These are phyloP conservation scores for Phytopythium chamaehyphon DNA, from an alignment of 352 stramenopile species.

Conservation along the genomic window DNA sequence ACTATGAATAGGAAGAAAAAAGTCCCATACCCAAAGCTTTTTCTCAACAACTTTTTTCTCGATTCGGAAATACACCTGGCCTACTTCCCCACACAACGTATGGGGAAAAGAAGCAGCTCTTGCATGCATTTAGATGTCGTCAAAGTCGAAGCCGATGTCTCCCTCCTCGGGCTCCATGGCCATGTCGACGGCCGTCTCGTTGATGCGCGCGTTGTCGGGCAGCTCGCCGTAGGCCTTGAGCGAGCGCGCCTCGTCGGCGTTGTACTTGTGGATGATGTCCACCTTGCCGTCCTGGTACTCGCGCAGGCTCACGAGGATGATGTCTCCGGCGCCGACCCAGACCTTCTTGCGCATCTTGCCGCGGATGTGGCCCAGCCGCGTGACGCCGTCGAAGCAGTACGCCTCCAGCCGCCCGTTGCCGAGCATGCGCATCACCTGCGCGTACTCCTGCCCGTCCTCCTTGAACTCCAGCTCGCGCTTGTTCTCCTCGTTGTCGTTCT, in stretches of 20 bases:
- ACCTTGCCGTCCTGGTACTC: constrained; percentile 99
- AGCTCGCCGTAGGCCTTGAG: constrained; percentile 99
- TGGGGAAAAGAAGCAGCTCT: background rate
- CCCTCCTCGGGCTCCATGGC: constrained; percentile 83
- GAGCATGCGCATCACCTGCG: constrained; percentile 98
- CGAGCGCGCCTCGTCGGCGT: constrained; percentile 96
- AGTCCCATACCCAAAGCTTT: too few relatives aligned
- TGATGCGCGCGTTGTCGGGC: constrained; percentile 93
- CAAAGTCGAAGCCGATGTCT: constrained; percentile 89
- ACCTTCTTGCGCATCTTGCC: constrained; percentile 99
- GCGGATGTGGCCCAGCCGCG: constrained; percentile 97
- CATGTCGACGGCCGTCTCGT: constrained; percentile 87
- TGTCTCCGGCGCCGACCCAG: constrained; percentile 98
- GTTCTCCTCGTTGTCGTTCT: constrained; percentile 98
- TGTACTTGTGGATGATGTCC: constrained; percentile 99
- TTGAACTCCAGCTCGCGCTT: constrained; percentile 99
- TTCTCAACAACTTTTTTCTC: too few relatives aligned
- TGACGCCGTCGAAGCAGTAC: constrained; percentile 99
- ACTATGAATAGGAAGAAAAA: too few relatives aligned
- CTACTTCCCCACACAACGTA: background rate
- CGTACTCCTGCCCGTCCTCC: constrained; percentile 98
- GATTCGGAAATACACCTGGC: background rate
- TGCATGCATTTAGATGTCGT: constrained; percentile 75
- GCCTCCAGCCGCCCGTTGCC: constrained; percentile 98
- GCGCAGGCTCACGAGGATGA: constrained; percentile 98